A percentile compares a stretch with the other conserved stretches of the same genome.
Conservation (phyloP, 805 yeast species). For the Candida ulmi region DNA sequence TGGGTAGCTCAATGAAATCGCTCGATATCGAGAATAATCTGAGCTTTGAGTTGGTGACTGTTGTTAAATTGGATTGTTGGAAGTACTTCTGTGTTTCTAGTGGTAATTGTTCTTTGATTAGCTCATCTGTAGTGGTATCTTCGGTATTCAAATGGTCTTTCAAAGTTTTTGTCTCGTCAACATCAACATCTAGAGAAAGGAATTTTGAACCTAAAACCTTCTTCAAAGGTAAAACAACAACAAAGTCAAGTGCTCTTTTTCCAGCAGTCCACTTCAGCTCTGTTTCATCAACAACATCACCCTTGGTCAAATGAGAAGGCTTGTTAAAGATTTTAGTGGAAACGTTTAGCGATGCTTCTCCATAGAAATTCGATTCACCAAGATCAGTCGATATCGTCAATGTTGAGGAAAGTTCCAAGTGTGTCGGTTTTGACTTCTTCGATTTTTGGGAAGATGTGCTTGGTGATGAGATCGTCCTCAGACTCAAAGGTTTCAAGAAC, state of each 20-base stretch:
- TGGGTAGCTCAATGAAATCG: constrained; percentile 14
- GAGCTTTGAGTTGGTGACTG: not conserved
- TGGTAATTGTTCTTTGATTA: constrained; percentile 3
- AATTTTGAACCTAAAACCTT: constrained; percentile 1
- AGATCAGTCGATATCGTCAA: constrained; percentile 32
- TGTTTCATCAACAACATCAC: not conserved
- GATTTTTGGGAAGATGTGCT: not conserved
- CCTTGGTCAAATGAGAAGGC: not conserved
- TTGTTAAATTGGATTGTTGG: not conserved
- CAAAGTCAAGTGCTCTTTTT: constrained; percentile 15
- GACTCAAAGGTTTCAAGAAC: constrained; percentile 27
- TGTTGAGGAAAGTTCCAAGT: constrained; percentile 16
- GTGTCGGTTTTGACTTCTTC: constrained; percentile 5
- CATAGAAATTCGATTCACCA: constrained; percentile 34
- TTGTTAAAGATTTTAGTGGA: constrained; percentile 1
- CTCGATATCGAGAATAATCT: constrained; percentile 12
- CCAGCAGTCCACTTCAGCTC: constrained; percentile 16
- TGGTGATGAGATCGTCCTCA: not conserved
- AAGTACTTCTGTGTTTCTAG: not conserved
- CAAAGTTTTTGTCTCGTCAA: constrained; percentile 1
- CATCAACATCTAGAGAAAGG: constrained; percentile 9
- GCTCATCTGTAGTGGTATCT: constrained; percentile 5
- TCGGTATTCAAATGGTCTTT: constrained; percentile 11
- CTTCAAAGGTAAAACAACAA: not conserved
- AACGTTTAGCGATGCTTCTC: constrained; percentile 16